Evolutionary conservation across 768 basidiomycete species (phyloP).

Genomic region (Epithele typhae): DNA sequence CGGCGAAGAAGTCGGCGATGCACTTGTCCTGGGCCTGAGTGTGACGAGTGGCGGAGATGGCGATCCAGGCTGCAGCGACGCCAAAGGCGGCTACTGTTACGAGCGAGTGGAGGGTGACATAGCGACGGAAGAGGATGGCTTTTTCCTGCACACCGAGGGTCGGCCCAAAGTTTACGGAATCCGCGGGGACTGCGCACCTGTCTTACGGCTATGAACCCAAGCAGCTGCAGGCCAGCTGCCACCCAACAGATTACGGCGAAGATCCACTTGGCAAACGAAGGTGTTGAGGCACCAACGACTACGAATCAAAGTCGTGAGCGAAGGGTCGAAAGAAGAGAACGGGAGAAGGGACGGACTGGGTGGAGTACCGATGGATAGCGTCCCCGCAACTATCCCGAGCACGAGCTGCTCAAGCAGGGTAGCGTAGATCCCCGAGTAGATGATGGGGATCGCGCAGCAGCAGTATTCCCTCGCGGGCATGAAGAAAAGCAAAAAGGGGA

Average conservation of each 20-base stretch:
- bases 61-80: conserved; percentile 76
- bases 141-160: conserved; percentile 49
- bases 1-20: conserved; percentile 50
- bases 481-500: conserved; percentile 1
- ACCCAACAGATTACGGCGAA: conserved; percentile 75
- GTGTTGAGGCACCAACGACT: conserved; percentile 88
- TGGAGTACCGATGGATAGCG: conserved; percentile 73
- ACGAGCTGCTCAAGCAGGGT: conserved; percentile 75
- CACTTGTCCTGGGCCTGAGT: conserved; percentile 66
- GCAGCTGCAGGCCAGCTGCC: conserved; percentile 68
- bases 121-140: conserved; percentile 58
- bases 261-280: conserved; percentile 68
- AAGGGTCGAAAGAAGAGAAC: too few species aligned
- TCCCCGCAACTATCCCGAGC: conserved; percentile 61
- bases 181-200: conserved; percentile 45
- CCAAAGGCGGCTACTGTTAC: conserved; percentile 60
- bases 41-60: conserved; percentile 76
- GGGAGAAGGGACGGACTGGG: too few species aligned
- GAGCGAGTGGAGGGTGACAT: conserved; percentile 61
- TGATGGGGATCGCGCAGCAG: conserved; percentile 87
- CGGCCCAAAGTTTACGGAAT: not conserved
- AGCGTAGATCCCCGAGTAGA: conserved; percentile 87
- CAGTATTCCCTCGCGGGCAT: conserved; percentile 87
- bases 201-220: conserved; percentile 85
- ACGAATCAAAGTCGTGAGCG: not conserved